Conservation (phyloP, 257 asterid genomes). For the Salvia rosmarinus region DNA sequence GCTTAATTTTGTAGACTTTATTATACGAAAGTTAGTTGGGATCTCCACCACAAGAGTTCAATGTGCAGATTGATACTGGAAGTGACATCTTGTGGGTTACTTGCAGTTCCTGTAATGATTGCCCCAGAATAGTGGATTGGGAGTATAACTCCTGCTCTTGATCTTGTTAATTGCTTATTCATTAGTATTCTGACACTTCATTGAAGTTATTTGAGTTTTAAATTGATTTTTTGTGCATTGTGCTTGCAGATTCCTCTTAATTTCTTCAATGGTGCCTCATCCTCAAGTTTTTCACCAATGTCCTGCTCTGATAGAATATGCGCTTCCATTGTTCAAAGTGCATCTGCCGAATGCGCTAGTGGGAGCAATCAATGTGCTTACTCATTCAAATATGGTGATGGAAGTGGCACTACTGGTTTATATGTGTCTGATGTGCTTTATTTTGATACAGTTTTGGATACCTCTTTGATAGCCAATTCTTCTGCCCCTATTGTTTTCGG, state of each 20-base stretch:
- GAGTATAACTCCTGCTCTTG: slow-evolving; percentile 41
- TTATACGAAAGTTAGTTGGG: slow-evolving; percentile 72
- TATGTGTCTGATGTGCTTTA: slow-evolving; percentile 72
- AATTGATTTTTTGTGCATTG: slow-evolving; percentile 9
- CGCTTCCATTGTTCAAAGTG: slow-evolving; percentile 59
- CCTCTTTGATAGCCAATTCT: slow-evolving; percentile 68
- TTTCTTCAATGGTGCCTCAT: slow-evolving; percentile 62
- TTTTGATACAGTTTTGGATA: slow-evolving; percentile 70
- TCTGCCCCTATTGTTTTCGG: slow-evolving; percentile 87
- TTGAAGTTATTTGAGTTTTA: slow-evolving; percentile 26
- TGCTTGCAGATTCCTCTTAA: slow-evolving; percentile 70
- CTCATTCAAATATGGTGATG: slow-evolving; percentile 79
- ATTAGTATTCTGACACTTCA: neutral
- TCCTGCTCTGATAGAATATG: slow-evolving; percentile 74
- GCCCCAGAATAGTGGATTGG: slow-evolving; percentile 62
- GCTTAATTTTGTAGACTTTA: slow-evolving; percentile 56
- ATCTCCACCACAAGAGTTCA: slow-evolving; percentile 63
- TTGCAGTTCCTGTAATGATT: slow-evolving; percentile 59
- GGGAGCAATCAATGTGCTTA: slow-evolving; percentile 70
- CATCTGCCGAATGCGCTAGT: slow-evolving; percentile 67
- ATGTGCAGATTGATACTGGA: slow-evolving; percentile 80
- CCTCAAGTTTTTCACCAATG: slow-evolving; percentile 65
- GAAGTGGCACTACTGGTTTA: slow-evolving; percentile 84
- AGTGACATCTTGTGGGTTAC: slow-evolving; percentile 80
- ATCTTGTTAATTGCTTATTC: slow-evolving; percentile 1